Conservation (phyloP, 192 early-diverging fungal genomes). For the Rhizophagus prolifer region DNA sequence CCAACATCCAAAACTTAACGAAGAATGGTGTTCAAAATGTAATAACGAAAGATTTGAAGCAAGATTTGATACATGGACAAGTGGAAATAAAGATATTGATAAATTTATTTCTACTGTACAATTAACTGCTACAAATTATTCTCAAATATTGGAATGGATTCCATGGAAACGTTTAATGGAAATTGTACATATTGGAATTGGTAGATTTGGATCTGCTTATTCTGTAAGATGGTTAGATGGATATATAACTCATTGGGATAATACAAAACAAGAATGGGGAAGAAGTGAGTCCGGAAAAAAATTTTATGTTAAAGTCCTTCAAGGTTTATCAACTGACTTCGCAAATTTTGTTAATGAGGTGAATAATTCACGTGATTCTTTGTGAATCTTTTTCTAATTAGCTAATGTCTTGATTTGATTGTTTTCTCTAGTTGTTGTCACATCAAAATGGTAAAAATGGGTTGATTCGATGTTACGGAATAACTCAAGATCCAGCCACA, state of each 20-base stretch:
- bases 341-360: constrained; percentile 18
- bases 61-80: constrained; percentile 9
- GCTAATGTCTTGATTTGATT: background rate
- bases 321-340: background rate
- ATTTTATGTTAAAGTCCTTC: constrained; percentile 11
- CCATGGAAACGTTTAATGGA: constrained; percentile 9
- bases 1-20: constrained; percentile 15
- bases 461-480: constrained; percentile 20
- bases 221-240: constrained; percentile 22
- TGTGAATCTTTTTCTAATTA: background rate
- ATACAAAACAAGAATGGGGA: background rate
- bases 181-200: constrained; percentile 13
- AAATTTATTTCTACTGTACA: constrained; percentile 8
- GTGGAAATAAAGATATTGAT: constrained; percentile 23
- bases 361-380: background rate
- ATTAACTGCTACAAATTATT: constrained; percentile 3
- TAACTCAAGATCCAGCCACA: constrained; percentile 15
- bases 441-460: constrained; percentile 20
- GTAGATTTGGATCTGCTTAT: constrained; percentile 9
- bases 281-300: background rate
- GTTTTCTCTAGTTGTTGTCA: background rate
- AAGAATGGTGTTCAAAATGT: constrained; percentile 22
- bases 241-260: constrained; percentile 21
- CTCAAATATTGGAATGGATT: constrained; percentile 27
- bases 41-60: background rate